Percentiles rank a stretch among this genome's conserved stretches.
phyloP scores from a whole-genome alignment of 1,284 basidiomycete genomes.

The Ceratobasidium theobromae region DNA sequence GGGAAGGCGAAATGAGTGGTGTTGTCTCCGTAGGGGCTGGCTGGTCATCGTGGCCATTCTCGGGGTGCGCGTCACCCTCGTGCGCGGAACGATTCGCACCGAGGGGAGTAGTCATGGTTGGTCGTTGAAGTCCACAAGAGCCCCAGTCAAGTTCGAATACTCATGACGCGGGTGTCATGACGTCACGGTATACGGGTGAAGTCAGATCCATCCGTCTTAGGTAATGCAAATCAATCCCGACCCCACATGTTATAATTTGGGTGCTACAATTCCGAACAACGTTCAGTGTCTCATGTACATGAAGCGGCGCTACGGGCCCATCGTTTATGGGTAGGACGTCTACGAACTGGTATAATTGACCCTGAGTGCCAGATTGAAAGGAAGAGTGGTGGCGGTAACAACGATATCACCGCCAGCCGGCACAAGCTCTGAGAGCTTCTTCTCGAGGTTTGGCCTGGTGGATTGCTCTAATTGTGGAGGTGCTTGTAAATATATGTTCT shows the following conservation, averaged over 20 bases:
- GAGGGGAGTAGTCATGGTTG: constrained; percentile 12
- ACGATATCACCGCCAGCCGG: constrained; percentile 73
- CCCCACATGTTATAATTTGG: too few species aligned
- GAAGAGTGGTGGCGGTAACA: constrained; percentile 85
- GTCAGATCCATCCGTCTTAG: too few species aligned
- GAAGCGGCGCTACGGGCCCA: neutral
- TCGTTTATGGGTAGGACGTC: neutral
- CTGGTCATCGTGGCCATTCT: neutral
- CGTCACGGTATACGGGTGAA: neutral
- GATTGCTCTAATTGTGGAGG: constrained; percentile 86
- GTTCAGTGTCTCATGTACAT: too few species aligned
- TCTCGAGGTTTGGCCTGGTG: constrained; percentile 86
- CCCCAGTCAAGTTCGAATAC: neutral
- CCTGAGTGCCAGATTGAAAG: constrained; percentile 78
- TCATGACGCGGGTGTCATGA: neutral
- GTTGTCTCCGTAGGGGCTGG: constrained; percentile 5
- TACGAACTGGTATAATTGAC: constrained; percentile 53
- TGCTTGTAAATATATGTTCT: constrained; percentile 87
- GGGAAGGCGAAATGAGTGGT: constrained; percentile 8
- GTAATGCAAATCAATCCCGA: too few species aligned
- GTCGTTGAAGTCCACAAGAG: neutral
- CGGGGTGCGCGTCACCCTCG: neutral
- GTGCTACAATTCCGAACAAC: too few species aligned
- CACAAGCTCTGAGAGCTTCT: constrained; percentile 80
- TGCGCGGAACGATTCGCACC: constrained; percentile 12